These are phyloP conservation scores for Lachancea thermotolerans DNA, from an alignment of 805 yeast species.

Conservation along the genomic window DNA sequence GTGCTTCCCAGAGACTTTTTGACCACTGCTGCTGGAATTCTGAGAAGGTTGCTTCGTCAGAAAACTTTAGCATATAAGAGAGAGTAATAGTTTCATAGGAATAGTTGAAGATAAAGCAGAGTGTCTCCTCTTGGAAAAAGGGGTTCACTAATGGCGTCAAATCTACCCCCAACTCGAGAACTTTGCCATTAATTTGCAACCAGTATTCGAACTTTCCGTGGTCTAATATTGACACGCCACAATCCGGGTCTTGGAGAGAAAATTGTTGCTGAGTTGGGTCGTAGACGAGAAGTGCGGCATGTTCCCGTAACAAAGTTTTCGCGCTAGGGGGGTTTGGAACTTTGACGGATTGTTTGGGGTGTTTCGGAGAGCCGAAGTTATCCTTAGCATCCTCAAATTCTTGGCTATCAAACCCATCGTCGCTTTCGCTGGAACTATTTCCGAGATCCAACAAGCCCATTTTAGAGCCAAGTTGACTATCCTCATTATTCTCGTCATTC, in stretches of 20 bases:
- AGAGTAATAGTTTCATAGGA: slow-evolving; percentile 35
- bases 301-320: slow-evolving; percentile 18
- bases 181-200: slow-evolving; percentile 38
- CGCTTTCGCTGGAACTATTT: slow-evolving; percentile 7
- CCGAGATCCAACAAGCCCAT: slow-evolving; percentile 3
- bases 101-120: slow-evolving; percentile 60
- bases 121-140: slow-evolving; percentile 47
- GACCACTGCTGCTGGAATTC: slow-evolving; percentile 49
- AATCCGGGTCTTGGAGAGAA: slow-evolving; percentile 34
- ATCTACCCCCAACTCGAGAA: slow-evolving; percentile 33
- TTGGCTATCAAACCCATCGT: slow-evolving; percentile 11
- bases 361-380: not conserved
- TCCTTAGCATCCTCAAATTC: slow-evolving; percentile 13
- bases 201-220: slow-evolving; percentile 46
- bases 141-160: slow-evolving; percentile 54
- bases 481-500: not conserved
- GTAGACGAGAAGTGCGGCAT: slow-evolving; percentile 48
- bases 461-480: not conserved
- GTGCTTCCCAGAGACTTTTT: slow-evolving; percentile 53
- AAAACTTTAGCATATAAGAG: slow-evolving; percentile 62
- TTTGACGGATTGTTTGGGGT: no score
- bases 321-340: not conserved
- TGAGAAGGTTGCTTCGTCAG: slow-evolving; percentile 33
- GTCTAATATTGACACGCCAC: slow-evolving; percentile 37
- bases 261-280: slow-evolving; percentile 48